phyloP scores from a whole-genome alignment of 306 rosid genomes.

The Cicer yamashitae region DNA sequence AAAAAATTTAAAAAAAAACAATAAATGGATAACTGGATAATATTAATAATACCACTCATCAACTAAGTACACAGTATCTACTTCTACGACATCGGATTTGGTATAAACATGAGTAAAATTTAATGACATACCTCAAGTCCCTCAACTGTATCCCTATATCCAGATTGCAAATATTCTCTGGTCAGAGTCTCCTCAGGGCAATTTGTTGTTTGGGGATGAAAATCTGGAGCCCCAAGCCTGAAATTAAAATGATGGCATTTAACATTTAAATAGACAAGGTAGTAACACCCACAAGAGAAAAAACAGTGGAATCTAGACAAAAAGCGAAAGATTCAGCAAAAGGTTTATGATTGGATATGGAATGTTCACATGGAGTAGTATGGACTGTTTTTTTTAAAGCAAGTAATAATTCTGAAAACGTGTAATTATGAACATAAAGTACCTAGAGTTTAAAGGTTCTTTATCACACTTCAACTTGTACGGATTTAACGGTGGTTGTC shows the following conservation, averaged over 20 bases:
- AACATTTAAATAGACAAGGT: conserved; percentile 18
- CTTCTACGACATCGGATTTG: conserved; percentile 23
- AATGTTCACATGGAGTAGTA: background rate
- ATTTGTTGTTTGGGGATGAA: conserved; percentile 80
- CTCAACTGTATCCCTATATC: conserved; percentile 90
- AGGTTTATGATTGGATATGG: background rate
- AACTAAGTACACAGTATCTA: conserved; percentile 11
- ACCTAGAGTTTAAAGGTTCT: conserved; percentile 84
- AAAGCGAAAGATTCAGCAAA: background rate
- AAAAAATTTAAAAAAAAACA: background rate
- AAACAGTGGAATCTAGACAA: conserved; percentile 1
- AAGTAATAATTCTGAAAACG: background rate
- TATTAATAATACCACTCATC: background rate
- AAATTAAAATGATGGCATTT: conserved; percentile 44
- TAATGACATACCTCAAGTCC: conserved; percentile 81
- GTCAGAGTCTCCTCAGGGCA: conserved; percentile 97
- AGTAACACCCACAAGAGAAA: conserved; percentile 12
- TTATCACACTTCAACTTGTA: conserved; percentile 95
- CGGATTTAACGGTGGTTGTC: conserved; percentile 66
- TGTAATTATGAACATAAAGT: conserved; percentile 43
- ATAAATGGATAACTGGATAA: background rate
- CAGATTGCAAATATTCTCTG: conserved; percentile 74
- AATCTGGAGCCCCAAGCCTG: conserved; percentile 98
- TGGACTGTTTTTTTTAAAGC: conserved; percentile 3
- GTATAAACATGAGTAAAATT: conserved; percentile 16